Base-by-base conservation (phyloP, 768 basidiomycete genomes). In the Tylopilus sp. region DNA sequence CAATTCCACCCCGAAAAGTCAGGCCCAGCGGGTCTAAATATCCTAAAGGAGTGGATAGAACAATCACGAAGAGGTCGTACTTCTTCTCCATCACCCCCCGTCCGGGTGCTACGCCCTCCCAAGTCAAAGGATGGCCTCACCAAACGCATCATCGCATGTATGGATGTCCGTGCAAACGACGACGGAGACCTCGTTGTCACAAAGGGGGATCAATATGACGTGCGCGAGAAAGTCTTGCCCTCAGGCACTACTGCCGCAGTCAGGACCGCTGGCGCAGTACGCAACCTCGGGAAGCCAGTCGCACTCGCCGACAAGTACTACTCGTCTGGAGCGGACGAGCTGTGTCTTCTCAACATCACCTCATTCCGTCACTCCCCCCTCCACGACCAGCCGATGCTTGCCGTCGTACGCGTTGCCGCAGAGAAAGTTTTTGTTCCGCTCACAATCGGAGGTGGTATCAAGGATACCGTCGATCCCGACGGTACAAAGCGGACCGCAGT, bases 1-100 rank as follows among this genome's bases (percentile, higher is more conserved):
- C 97, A 99, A 67, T 98, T 98, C 71, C 97, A 99, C 70, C 97
- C 97, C 18, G 97, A 99, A 72, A 99, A 99, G 71, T 95, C 92
- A 0, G 95, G 97, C 18, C 70, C 73, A 26, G 90, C 93, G 0
- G 97, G 97, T 13, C 80, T 98, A 25, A 74, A 78, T 23, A 78
- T 98, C 36, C 74, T 98, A 40, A 79, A 82, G 51, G 72, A 81
- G 21, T 98, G 97, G 97, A 74, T 98, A 39, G 75, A 76, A 44
- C 75, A 75, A 52, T 75, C 85, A 21, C 72, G 73, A 41, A 60
- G 71, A 18, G 72, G 70, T 13, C 75, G 73, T 58, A 60, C 70
- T 44, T 57, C 60, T 30, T 53, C 69, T 0, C 69, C 75, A 22
- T 31, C 52, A n/a, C n/a, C 55, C 17, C 30, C 36, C 15, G 21